A percentile compares a stretch with the other conserved stretches of the same genome.
Conservation (phyloP, 2,329 filamentous ascomycete species). For the Westerdykella ornata region DNA sequence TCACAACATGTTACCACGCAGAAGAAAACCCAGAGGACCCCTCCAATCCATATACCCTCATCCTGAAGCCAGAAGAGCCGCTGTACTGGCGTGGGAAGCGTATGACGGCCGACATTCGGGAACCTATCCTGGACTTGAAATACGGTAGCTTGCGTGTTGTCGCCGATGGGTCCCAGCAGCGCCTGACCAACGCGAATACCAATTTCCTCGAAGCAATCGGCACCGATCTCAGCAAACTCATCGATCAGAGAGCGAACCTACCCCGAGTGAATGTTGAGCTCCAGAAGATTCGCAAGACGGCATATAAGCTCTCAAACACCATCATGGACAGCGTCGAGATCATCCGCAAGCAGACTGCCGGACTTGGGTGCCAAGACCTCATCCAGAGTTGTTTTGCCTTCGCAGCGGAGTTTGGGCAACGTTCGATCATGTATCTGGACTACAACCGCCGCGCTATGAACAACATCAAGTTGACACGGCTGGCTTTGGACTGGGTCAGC, state of each 20-base stretch:
- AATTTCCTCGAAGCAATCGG: slow-evolving; percentile 72
- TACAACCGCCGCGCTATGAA: slow-evolving; percentile 94
- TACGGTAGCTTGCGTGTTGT: slow-evolving; percentile 80
- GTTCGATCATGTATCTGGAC: slow-evolving; percentile 92
- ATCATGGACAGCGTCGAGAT: slow-evolving; percentile 99
- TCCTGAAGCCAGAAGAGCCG: slow-evolving; percentile 72
- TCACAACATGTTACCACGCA: slow-evolving; percentile 70
- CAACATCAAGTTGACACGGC: slow-evolving; percentile 86
- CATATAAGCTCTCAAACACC: slow-evolving; percentile 92
- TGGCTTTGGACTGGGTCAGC: slow-evolving; percentile 93
- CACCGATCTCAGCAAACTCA: slow-evolving; percentile 77
- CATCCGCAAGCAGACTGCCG: slow-evolving; percentile 76
- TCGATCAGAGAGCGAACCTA: slow-evolving; percentile 89
- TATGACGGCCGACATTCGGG: slow-evolving; percentile 63
- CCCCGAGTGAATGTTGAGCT: slow-evolving; percentile 85
- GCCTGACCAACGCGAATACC: slow-evolving; percentile 70
- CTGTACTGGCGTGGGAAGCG: slow-evolving; percentile 76
- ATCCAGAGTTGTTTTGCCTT: slow-evolving; percentile 98
- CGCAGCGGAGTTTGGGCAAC: slow-evolving; percentile 96
- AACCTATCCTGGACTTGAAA: slow-evolving; percentile 78
- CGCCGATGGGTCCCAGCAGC: slow-evolving; percentile 74
- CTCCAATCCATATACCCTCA: slow-evolving; percentile 75
- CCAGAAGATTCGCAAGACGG: slow-evolving; percentile 90
- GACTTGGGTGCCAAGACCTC: slow-evolving; percentile 84
- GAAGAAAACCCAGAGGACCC: slow-evolving; percentile 65